Conservation (phyloP, 139 green algal species). For the Chlamydomonas schloesseri region DNA sequence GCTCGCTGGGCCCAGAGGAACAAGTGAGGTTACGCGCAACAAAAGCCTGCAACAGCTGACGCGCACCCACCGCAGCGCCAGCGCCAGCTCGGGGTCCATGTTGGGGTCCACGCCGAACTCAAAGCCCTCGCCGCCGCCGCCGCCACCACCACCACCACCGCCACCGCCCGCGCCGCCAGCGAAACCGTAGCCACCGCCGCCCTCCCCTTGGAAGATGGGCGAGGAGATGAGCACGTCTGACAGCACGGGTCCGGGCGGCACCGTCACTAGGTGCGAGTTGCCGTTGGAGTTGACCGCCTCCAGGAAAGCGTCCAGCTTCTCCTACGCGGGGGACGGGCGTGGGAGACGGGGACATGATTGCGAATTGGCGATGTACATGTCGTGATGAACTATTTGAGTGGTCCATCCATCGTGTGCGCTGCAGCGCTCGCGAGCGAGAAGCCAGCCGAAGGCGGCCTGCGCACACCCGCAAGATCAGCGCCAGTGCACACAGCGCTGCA, state of each 20-base stretch:
- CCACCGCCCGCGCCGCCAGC: slow-evolving; percentile 57
- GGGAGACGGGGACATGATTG: background rate
- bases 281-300: slow-evolving; percentile 94
- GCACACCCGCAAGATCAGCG: too few species aligned
- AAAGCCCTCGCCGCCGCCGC: slow-evolving; percentile 75
- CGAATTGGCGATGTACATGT: too few species aligned
- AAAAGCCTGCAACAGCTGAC: too few species aligned
- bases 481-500: too few species aligned
- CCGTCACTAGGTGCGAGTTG: slow-evolving; percentile 94
- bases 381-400: too few species aligned
- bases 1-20: too few species aligned
- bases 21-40: background rate
- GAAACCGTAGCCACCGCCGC: slow-evolving; percentile 69
- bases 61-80: slow-evolving; percentile 71
- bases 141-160: slow-evolving; percentile 55
- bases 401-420: too few species aligned
- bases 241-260: slow-evolving; percentile 91
- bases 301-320: slow-evolving; percentile 96
- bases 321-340: slow-evolving; percentile 39
- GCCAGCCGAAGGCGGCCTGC: too few species aligned
- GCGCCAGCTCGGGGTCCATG: slow-evolving; percentile 96
- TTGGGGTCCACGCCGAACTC: slow-evolving; percentile 98
- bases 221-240: slow-evolving; percentile 94
- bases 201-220: slow-evolving; percentile 90
- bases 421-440: too few species aligned